These are phyloP conservation scores for Anthracocystis setariae DNA, from an alignment of 1,284 basidiomycete species.

Conservation along the genomic window DNA sequence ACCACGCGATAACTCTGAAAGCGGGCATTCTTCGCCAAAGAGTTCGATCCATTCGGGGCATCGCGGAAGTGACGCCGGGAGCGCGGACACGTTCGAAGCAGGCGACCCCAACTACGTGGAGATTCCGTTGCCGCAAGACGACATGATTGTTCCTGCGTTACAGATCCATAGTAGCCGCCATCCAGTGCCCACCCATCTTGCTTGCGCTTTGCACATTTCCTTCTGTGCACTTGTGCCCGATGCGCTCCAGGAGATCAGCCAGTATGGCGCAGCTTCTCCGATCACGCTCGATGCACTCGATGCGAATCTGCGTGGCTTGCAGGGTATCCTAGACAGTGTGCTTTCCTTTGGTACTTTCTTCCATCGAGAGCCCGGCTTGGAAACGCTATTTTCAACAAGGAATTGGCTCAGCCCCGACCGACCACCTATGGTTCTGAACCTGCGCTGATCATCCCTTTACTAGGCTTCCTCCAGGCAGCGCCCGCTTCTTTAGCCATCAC, in stretches of 20 bases:
- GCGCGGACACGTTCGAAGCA: conserved; percentile 6
- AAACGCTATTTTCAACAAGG: conserved; percentile 38
- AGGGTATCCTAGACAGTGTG: conserved; percentile 42
- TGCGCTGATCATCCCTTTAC: conserved; percentile 16
- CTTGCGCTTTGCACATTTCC: conserved; percentile 33
- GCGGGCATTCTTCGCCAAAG: conserved; percentile 17
- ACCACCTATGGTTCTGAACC: conserved; percentile 18
- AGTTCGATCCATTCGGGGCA: conserved; percentile 10
- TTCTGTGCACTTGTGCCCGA: conserved; percentile 48
- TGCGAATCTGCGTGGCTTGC: conserved; percentile 28
- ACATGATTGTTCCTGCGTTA: conserved; percentile 47
- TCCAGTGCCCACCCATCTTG: conserved; percentile 39
- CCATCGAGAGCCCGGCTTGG: conserved; percentile 37
- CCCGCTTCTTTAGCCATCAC: too few species aligned
- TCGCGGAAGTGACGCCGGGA: conserved; percentile 30
- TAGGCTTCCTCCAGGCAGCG: background rate
- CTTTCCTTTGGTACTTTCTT: conserved; percentile 40
- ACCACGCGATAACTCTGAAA: conserved; percentile 8
- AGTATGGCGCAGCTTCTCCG: conserved; percentile 32
- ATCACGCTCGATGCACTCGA: conserved; percentile 40
- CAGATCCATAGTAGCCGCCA: conserved; percentile 49
- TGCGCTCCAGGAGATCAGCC: conserved; percentile 42
- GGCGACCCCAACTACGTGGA: conserved; percentile 15
- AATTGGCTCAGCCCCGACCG: conserved; percentile 43
- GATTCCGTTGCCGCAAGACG: conserved; percentile 33